Percentiles rank a stretch among this genome's conserved stretches.
Conservation (phyloP, 208 protist genomes). For the Acanthamoeba triangularis region DNA sequence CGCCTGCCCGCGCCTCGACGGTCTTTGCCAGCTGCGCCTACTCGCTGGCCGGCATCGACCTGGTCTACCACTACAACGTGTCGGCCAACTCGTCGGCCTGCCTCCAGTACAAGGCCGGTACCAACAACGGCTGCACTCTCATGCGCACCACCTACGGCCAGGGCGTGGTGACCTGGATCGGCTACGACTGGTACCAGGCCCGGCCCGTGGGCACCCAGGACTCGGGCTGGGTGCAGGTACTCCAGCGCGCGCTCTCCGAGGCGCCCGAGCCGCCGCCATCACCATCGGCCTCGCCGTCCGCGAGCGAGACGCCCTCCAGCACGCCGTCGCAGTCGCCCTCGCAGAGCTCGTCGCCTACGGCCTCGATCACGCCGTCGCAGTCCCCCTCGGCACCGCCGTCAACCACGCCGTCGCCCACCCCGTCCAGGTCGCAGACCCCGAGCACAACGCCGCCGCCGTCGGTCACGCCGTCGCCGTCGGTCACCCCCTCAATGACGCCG, state of each 20-base stretch:
- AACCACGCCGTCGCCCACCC: not conserved
- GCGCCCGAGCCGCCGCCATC: not conserved
- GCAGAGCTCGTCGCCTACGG: not conserved
- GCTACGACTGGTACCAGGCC: conserved; percentile 59
- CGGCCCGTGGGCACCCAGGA: conserved; percentile 7
- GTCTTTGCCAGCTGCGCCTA: not conserved
- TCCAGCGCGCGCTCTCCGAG: not conserved
- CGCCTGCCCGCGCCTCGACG: not conserved
- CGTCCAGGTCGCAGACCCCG: not conserved
- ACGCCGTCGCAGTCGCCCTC: not conserved
- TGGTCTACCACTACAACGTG: conserved; percentile 40
- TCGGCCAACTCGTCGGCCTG: not conserved
- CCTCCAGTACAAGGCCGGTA: conserved; percentile 1
- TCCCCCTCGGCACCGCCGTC: not conserved
- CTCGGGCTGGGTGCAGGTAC: not conserved
- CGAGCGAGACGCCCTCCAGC: not conserved
- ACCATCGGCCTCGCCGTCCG: not conserved
- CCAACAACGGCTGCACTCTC: not conserved
- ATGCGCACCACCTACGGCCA: conserved; percentile 13
- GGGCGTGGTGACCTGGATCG: conserved; percentile 35
- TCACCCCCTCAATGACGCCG: not conserved
- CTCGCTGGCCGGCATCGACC: conserved; percentile 44
- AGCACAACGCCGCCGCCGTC: not conserved
- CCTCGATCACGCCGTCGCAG: not conserved
- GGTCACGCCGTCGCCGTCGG: not conserved